Evolutionary conservation across 2,329 filamentous ascomycete species (phyloP).

Genomic region (Neonectria neomacrospora): DNA sequence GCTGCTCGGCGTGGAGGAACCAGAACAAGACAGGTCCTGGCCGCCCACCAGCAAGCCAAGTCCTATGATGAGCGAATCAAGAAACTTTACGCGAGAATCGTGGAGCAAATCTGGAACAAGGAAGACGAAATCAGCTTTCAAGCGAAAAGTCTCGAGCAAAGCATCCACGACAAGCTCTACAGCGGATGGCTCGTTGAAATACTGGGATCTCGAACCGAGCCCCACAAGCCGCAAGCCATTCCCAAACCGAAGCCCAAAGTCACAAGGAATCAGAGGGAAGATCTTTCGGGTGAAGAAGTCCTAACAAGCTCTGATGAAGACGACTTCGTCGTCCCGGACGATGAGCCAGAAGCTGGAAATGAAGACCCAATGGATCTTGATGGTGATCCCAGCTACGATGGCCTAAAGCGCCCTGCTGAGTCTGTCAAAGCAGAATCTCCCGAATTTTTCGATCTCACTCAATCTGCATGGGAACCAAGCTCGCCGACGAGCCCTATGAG

Average conservation of each 20-base stretch:
- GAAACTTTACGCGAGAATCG: conserved; percentile 66
- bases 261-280: conserved; percentile 5
- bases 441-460: conserved; percentile 47
- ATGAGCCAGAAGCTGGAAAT: conserved; percentile 17
- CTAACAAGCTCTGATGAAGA: conserved; percentile 63
- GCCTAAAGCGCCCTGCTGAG: neutral
- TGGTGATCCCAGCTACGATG: neutral
- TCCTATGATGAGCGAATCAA: conserved; percentile 62
- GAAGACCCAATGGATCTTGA: conserved; percentile 22
- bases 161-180: conserved; percentile 69
- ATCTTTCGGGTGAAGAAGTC: conserved; percentile 57
- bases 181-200: conserved; percentile 61
- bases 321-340: conserved; percentile 60
- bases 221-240: conserved; percentile 49
- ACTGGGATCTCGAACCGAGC: conserved; percentile 55
- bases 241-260: conserved; percentile 32
- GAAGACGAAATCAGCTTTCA: conserved; percentile 63
- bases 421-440: conserved; percentile 38
- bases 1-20: conserved; percentile 59
- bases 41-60: conserved; percentile 55
- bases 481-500: conserved; percentile 1
- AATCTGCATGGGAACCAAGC: conserved; percentile 36
- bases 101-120: conserved; percentile 62
- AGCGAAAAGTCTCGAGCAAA: conserved; percentile 71
- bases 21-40: conserved; percentile 53